These are phyloP conservation scores for Ophiosphaerella narmari DNA, from an alignment of 2,329 filamentous ascomycete genomes.

Conservation along the genomic window DNA sequence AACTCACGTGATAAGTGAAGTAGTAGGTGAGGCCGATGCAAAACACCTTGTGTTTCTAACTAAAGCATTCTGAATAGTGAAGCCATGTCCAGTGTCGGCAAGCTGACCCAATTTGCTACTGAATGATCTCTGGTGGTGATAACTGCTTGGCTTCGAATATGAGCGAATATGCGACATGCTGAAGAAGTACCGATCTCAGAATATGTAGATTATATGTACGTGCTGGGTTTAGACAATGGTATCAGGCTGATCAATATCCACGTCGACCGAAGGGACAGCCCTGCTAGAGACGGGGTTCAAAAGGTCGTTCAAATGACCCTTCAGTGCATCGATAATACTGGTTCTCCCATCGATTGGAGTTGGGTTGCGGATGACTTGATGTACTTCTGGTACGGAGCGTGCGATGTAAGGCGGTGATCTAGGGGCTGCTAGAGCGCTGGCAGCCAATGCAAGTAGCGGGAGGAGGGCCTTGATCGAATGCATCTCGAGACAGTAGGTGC, in stretches of 20 bases:
- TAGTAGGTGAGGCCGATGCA: background rate
- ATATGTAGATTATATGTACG: no score
- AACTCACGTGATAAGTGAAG: background rate
- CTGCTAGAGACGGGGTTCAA: background rate
- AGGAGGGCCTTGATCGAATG: slow-evolving; percentile 6
- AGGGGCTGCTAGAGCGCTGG: slow-evolving; percentile 11
- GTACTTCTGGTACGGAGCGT: slow-evolving; percentile 15
- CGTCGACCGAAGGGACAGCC: background rate
- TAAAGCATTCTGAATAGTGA: no score
- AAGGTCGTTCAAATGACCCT: no score
- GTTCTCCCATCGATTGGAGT: slow-evolving; percentile 18
- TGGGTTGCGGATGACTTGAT: slow-evolving; percentile 20
- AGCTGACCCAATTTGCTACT: no score
- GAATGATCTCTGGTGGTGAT: no score
- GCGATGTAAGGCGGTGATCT: slow-evolving; percentile 3
- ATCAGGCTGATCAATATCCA: background rate
- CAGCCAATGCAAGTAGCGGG: slow-evolving; percentile 11
- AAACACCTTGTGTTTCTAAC: no score
- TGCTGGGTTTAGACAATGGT: no score
- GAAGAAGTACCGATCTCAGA: no score
- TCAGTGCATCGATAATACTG: background rate
- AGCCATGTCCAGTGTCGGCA: no score
- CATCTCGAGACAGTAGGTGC: slow-evolving; percentile 8
- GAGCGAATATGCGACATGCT: no score
- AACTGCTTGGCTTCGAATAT: no score